A percentile compares a stretch with the other conserved stretches of the same genome.
phyloP scores from a whole-genome alignment of 345 rosid genomes.

The Citrus cavaleriei region DNA sequence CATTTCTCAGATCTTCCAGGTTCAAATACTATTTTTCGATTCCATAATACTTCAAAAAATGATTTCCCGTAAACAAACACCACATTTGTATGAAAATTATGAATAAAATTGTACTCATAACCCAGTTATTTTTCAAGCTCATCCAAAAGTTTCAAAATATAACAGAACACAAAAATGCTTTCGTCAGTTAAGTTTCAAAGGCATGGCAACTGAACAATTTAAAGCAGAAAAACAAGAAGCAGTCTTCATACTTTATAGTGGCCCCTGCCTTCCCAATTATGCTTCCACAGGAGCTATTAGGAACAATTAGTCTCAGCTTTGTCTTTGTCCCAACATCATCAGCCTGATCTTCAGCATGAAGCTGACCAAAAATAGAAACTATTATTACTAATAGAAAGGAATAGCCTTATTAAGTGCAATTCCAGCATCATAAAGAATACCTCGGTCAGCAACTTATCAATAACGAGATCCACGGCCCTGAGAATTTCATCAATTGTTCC shows the following conservation, averaged over 20 bases:
- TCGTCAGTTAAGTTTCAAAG: conserved; percentile 1
- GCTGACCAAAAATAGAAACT: conserved; percentile 37
- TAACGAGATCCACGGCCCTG: conserved; percentile 81
- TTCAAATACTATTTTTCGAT: neutral
- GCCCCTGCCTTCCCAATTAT: conserved; percentile 99
- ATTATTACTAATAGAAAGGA: conserved; percentile 2
- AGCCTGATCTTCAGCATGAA: conserved; percentile 62
- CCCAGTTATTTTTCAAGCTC: neutral
- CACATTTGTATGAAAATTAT: neutral
- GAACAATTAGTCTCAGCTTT: conserved; percentile 88
- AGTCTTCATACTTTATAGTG: conserved; percentile 74
- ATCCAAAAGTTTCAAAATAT: neutral
- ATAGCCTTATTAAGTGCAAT: neutral
- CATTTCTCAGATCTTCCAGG: neutral
- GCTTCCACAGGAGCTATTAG: conserved; percentile 95
- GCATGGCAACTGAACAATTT: neutral
- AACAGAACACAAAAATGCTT: neutral
- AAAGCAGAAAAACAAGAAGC: conserved; percentile 12
- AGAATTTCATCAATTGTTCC: conserved; percentile 74
- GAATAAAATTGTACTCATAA: neutral
- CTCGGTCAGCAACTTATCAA: conserved; percentile 83
- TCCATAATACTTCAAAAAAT: neutral
- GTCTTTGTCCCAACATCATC: conserved; percentile 75
- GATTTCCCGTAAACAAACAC: neutral
- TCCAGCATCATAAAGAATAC: conserved; percentile 32